Base-by-base conservation (phyloP, 345 rosid species). In the Lenwebbia sp. region DNA sequence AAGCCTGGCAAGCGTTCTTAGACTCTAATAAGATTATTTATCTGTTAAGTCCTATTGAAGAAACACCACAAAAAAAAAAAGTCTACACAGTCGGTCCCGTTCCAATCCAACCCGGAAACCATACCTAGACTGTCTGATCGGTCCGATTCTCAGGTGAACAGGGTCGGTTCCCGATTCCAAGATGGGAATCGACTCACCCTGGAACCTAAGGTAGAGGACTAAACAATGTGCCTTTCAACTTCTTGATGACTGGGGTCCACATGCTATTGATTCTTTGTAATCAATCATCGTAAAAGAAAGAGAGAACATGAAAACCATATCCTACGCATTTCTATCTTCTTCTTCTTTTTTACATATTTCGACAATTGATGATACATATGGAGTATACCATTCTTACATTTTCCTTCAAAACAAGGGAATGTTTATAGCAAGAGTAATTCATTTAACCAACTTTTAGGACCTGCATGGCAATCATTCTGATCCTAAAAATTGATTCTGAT, bases 111-210 rank as follows among this genome's bases (percentile, higher is more conserved):
- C 12, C 1, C 1, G 1, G 5, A 37, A 65, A 15, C 1, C 6
- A 0, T 0, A 65, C 5, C 1, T 0, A 13, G 74, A 60, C 10
- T 2, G 2, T n/a, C 0, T 0, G 1, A 28, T 60, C 10, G 21
- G 22, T 53, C 55, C 7, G 3, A 6, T 53, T 54, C 56, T 1
- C 9, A 0, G 22, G 2, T 70, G 5, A 70, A 19, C 1, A 19
- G 13, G 78, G 3, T 33, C 25, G 0, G 13, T 33, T 70, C 7
- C 1, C 10, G 4, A 4, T 30, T 70, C 6, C 4, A 5, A 37
- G 3, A 19, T 7, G 23, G 19, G 41, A 15, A 65, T 62, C 3
- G 23, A 4, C 41, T 28, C 2, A 4, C 2, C 8, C 7, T 62
- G 40, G 2, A 62, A 62, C 25, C 7, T 33, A 17, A 33, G 10